Conservation (phyloP, 192 early-diverging fungal genomes). For the Umbelopsis sp. region DNA sequence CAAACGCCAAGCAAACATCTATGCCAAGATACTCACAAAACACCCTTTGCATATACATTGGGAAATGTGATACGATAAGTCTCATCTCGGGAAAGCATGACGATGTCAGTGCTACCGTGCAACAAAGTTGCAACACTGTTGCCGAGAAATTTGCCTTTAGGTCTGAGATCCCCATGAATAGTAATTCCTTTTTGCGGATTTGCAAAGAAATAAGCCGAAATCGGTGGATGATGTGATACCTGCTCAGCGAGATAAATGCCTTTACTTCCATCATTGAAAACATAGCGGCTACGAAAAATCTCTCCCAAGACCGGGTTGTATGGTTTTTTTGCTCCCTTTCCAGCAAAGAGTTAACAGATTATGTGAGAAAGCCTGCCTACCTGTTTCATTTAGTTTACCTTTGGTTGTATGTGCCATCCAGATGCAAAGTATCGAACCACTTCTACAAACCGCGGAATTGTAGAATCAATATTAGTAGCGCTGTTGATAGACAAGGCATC, state of each 20-base stretch:
- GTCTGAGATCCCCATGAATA: conserved; percentile 78
- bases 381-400: too few relatives aligned
- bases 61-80: conserved; percentile 82
- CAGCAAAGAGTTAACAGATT: not conserved
- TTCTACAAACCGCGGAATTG: conserved; percentile 75
- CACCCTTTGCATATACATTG: conserved; percentile 89
- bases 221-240: conserved; percentile 91
- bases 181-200: conserved; percentile 77
- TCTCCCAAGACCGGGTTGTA: conserved; percentile 95
- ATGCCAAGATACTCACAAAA: conserved; percentile 53
- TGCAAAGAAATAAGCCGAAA: conserved; percentile 80
- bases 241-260: conserved; percentile 86
- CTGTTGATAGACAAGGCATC: conserved; percentile 43
- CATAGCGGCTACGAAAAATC: conserved; percentile 79
- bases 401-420: conserved; percentile 92
- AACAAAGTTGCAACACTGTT: conserved; percentile 91
- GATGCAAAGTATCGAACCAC: conserved; percentile 87
- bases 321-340: conserved; percentile 85
- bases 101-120: conserved; percentile 66
- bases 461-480: conserved; percentile 67
- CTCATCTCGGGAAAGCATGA: conserved; percentile 64
- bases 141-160: conserved; percentile 84
- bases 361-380: too few relatives aligned
- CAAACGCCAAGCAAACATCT: not conserved
- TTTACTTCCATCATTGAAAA: conserved; percentile 64